Base-by-base conservation (phyloP, 139 green algal species). In the Microglena sp. region DNA sequence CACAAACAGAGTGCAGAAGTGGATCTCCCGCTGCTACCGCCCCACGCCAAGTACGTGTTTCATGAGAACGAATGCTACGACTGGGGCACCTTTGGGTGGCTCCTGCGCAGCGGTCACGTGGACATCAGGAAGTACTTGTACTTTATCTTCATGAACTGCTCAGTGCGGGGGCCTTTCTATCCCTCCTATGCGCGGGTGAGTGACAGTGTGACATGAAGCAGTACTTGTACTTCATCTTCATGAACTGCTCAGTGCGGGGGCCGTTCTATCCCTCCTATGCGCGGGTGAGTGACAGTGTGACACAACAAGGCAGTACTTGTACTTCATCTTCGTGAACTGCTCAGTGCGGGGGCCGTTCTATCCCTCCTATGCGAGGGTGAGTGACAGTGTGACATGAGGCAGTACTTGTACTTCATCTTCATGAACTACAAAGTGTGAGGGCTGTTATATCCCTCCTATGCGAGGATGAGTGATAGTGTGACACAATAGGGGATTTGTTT, bases 21-120 rank as follows among this genome's bases (percentile, higher is more conserved):
- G 1, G 31, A 67, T 24, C 66, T 90, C 27, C 80, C 82, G 7
- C 27, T 45, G 3, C 68, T 92, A 29, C 86, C 81, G 2, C 5
- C 45, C 24, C 83, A 92, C 57, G 83, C 81, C 0, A 70, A 62
- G 22, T 89, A 87, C 60, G 67, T 88, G 28, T 59, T 45, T 26
- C 86, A 93, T 58, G 40, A 66, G 1, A 92, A 92, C 58, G 72
- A 85, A 33, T 93, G 86, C 75, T 92, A 88, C 45, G 86, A 92
- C 67, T 87, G 86, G 75, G 86, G 86, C 45, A 90, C 83, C 1
- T 84, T 87, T 15, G 86, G 85, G 18, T 92, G 85, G 85, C 64
- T 92, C 36, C 71, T 92, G 44, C 33, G 67, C 2, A 74, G 27
- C 7, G 59, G 77, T 21, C 56, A 77, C 3, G 71, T 81, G 26